Evolutionary conservation across 2,329 filamentous ascomycete species (phyloP).

Genomic region (Aspergillus sp.): DNA sequence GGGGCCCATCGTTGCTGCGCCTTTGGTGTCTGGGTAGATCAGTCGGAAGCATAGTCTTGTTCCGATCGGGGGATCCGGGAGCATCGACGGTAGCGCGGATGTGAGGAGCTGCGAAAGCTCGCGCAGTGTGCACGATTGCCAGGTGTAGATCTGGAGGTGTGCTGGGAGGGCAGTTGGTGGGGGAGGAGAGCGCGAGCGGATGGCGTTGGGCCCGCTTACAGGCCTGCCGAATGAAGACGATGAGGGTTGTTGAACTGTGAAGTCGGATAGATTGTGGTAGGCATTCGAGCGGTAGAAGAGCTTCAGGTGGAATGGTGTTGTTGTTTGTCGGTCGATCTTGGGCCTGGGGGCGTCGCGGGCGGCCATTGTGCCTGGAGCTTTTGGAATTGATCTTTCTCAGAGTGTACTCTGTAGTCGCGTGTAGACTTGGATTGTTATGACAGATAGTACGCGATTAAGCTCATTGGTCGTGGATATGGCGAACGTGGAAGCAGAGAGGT

Average conservation of each 20-base stretch:
- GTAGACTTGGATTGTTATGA: neutral
- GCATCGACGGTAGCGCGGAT: slow-evolving; percentile 64
- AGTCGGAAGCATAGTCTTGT: slow-evolving; percentile 86
- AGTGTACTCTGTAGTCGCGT: neutral
- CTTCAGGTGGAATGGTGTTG: slow-evolving; percentile 79
- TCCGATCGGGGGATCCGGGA: slow-evolving; percentile 74
- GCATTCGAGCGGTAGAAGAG: slow-evolving; percentile 76
- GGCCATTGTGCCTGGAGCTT: slow-evolving; percentile 18
- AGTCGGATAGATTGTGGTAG: slow-evolving; percentile 60
- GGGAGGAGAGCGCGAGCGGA: slow-evolving; percentile 49
- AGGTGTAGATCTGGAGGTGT: slow-evolving; percentile 80
- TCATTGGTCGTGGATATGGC: neutral
- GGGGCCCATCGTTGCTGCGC: slow-evolving; percentile 35
- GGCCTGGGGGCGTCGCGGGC: slow-evolving; percentile 30
- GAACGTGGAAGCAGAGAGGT: slow-evolving; percentile 2
- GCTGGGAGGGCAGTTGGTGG: slow-evolving; percentile 59
- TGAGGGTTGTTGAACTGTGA: slow-evolving; percentile 30
- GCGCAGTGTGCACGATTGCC: slow-evolving; percentile 74
- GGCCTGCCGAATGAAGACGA: slow-evolving; percentile 23
- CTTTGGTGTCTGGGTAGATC: slow-evolving; percentile 73
- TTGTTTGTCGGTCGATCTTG: slow-evolving; percentile 66
- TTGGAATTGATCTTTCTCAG: neutral
- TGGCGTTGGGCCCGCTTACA: slow-evolving; percentile 42
- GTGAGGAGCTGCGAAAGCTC: slow-evolving; percentile 79
- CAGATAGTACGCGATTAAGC: neutral